Conservation (phyloP, 805 yeast species). For the Cyberlindnera veronae region DNA sequence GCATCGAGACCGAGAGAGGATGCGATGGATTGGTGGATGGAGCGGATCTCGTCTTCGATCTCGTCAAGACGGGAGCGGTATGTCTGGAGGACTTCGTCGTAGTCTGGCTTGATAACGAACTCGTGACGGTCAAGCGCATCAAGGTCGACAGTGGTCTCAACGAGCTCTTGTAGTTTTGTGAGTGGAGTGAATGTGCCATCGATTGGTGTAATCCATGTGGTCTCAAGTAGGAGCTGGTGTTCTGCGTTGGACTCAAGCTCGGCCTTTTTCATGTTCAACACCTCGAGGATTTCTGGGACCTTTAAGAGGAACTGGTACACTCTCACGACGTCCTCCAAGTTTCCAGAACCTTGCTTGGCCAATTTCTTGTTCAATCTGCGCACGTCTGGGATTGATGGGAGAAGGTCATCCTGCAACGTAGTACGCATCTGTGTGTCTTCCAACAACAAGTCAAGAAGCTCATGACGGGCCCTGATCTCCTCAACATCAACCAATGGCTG, state of each 20-base stretch:
- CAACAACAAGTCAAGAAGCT: constrained; percentile 69
- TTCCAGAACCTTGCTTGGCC: constrained; percentile 43
- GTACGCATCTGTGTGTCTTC: constrained; percentile 66
- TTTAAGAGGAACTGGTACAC: constrained; percentile 74
- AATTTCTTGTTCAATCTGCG: constrained; percentile 71
- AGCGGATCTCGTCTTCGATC: constrained; percentile 51
- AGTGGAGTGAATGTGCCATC: constrained; percentile 47
- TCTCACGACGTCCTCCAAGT: constrained; percentile 84
- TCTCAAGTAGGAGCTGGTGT: constrained; percentile 37
- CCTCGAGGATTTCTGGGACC: constrained; percentile 63
- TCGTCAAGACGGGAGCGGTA: constrained; percentile 57
- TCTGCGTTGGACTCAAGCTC: constrained; percentile 29
- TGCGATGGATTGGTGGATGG: constrained; percentile 60
- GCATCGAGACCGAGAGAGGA: constrained; percentile 77
- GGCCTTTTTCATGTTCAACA: constrained; percentile 42
- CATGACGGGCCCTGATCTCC: constrained; percentile 65
- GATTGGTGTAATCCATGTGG: constrained; percentile 59
- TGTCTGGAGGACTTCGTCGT: constrained; percentile 69
- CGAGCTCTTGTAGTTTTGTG: constrained; percentile 71
- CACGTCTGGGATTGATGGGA: constrained; percentile 78
- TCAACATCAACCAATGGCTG: constrained; percentile 77
- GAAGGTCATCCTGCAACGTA: constrained; percentile 59
- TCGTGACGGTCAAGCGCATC: constrained; percentile 80
- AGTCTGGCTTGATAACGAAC: constrained; percentile 83
- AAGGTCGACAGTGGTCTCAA: constrained; percentile 89